These are phyloP conservation scores for Kregervanrija delftensis DNA, from an alignment of 805 yeast genomes.

Conservation along the genomic window DNA sequence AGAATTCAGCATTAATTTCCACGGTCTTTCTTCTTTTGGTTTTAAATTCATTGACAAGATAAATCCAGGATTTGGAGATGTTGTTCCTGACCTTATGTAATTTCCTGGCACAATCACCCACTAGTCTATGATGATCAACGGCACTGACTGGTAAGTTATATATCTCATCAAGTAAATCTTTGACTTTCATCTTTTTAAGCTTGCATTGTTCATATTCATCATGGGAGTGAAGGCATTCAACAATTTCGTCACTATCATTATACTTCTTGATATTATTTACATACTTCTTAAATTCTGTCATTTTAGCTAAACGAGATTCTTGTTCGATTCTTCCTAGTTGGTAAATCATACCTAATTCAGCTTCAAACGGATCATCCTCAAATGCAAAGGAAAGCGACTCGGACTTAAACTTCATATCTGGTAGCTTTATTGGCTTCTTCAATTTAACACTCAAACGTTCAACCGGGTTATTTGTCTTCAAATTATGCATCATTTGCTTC, in stretches of 20 bases:
- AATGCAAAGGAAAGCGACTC: conserved; percentile 38
- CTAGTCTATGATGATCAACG: not conserved
- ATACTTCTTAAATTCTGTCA: conserved; percentile 13
- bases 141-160: too few species aligned
- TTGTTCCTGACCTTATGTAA: conserved; percentile 21
- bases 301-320: conserved; percentile 38
- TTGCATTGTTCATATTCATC: too few species aligned
- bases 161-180: too few species aligned
- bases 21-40: conserved; percentile 34
- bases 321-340: conserved; percentile 58
- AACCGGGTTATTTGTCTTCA: conserved; percentile 33
- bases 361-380: conserved; percentile 63
- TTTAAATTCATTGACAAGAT: conserved; percentile 46
- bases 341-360: conserved; percentile 48
- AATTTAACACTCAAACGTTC: conserved; percentile 31
- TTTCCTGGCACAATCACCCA: conserved; percentile 11
- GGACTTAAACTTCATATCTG: conserved; percentile 36
- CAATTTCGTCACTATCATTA: too few species aligned
- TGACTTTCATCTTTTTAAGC: too few species aligned
- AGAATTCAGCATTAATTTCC: conserved; percentile 30
- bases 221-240: too few species aligned
- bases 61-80: conserved; percentile 57
- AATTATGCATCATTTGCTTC: conserved; percentile 49
- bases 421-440: conserved; percentile 29
- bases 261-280: not conserved